Conservation (phyloP, 2,329 filamentous ascomycete genomes). For the Xylaria sp. region DNA sequence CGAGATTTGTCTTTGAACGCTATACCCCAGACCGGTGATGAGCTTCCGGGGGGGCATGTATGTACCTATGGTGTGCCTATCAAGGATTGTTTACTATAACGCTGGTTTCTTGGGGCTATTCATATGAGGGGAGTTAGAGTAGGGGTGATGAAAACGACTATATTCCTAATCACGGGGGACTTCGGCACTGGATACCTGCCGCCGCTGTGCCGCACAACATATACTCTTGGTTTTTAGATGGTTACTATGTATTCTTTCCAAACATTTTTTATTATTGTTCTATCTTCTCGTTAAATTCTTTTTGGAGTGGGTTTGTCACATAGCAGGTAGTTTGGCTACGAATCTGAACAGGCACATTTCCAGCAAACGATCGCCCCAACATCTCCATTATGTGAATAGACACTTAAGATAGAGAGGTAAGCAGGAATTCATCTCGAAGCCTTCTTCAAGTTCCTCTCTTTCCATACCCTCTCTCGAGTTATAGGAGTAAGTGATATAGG, state of each 20-base stretch:
- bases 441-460: not conserved
- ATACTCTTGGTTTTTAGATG: slow-evolving; percentile 32
- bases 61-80: slow-evolving; percentile 20
- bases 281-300: slow-evolving; percentile 13
- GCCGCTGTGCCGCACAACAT: slow-evolving; percentile 25
- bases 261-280: slow-evolving; percentile 23
- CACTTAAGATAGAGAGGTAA: not conserved
- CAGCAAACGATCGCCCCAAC: not conserved
- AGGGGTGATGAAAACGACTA: slow-evolving; percentile 19
- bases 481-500: not conserved
- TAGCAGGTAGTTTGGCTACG: slow-evolving; percentile 28
- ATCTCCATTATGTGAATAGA: not conserved
- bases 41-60: slow-evolving; percentile 7
- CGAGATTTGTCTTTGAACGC: slow-evolving; percentile 12
- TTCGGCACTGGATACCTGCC: slow-evolving; percentile 34
- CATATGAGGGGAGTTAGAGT: slow-evolving; percentile 19
- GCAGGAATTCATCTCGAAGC: not conserved
- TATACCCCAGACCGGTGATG: slow-evolving; percentile 19
- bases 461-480: not conserved
- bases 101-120: slow-evolving; percentile 22
- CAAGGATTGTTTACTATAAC: slow-evolving; percentile 14
- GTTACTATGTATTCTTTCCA: slow-evolving; percentile 32
- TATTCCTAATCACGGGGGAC: slow-evolving; percentile 33
- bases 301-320: slow-evolving; percentile 25
- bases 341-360: slow-evolving; percentile 33